phyloP scores from a whole-genome alignment of 208 protist species.

The Tritrichomonas foetus region DNA sequence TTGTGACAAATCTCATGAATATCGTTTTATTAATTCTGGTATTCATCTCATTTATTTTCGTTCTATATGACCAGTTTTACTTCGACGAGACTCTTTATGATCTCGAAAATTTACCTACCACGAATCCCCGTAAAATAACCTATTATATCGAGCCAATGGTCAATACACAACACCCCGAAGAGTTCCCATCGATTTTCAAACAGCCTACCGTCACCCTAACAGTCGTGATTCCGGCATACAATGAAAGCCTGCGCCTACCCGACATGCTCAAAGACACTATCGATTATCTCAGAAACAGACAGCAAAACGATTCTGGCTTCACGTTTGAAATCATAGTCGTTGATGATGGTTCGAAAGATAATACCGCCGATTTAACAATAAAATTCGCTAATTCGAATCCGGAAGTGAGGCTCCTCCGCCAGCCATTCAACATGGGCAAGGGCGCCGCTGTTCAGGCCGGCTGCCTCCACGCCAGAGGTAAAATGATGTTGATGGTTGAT shows the following conservation, averaged over 20 bases:
- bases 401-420: not conserved
- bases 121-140: no score
- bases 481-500: conserved; percentile 49
- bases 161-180: not conserved
- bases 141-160: no score
- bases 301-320: not conserved
- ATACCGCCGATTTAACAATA: conserved; percentile 24
- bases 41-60: no score
- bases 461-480: conserved; percentile 30
- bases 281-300: conserved; percentile 29
- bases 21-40: no score
- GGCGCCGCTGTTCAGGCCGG: conserved; percentile 41
- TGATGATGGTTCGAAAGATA: conserved; percentile 49
- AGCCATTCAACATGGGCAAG: conserved; percentile 46
- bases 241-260: conserved; percentile 43
- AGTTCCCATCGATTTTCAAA: not conserved
- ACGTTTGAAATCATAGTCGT: conserved; percentile 51
- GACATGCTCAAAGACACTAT: conserved; percentile 42
- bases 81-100: no score
- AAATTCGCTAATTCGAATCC: conserved; percentile 24
- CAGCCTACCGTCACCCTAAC: conserved; percentile 38
- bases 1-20: no score
- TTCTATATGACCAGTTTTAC: no score
- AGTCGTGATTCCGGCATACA: conserved; percentile 49
- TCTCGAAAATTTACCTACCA: no score